Evolutionary conservation across 1,139 yeast species (phyloP).

Genomic region (Waltiozyma sp.): DNA sequence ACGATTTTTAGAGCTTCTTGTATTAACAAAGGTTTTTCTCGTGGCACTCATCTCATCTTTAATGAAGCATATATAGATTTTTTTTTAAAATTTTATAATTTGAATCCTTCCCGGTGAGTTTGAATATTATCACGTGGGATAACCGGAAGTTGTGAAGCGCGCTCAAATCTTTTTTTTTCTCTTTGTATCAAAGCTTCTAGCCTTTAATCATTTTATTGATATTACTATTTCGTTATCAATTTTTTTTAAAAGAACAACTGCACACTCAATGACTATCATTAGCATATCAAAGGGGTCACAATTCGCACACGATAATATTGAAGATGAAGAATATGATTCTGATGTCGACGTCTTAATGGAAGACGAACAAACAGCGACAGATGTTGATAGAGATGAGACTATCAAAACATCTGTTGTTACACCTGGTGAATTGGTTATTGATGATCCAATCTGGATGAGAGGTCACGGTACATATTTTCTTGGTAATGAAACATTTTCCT

Average conservation of each 20-base stretch:
- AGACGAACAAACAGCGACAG: constrained; percentile 2
- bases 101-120: background rate
- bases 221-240: too few species aligned
- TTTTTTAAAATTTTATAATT: background rate
- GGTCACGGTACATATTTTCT: constrained; percentile 94
- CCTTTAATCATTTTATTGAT: too few species aligned
- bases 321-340: constrained; percentile 8
- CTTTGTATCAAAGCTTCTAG: background rate
- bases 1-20: too few species aligned
- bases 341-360: constrained; percentile 10
- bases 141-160: too few species aligned
- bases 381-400: background rate
- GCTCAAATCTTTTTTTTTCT: too few species aligned
- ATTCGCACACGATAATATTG: constrained; percentile 4
- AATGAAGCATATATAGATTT: background rate
- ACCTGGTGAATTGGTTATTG: constrained; percentile 96
- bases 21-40: too few species aligned
- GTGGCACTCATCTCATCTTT: background rate
- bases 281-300: constrained; percentile 13
- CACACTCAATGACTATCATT: constrained; percentile 12
- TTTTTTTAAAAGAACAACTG: background rate
- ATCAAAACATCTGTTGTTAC: constrained; percentile 45
- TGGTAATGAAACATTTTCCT: constrained; percentile 61
- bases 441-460: constrained; percentile 96
- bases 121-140: too few species aligned